Conservation (phyloP, 805 yeast genomes). For the Ogataea parapolymorpha region DNA sequence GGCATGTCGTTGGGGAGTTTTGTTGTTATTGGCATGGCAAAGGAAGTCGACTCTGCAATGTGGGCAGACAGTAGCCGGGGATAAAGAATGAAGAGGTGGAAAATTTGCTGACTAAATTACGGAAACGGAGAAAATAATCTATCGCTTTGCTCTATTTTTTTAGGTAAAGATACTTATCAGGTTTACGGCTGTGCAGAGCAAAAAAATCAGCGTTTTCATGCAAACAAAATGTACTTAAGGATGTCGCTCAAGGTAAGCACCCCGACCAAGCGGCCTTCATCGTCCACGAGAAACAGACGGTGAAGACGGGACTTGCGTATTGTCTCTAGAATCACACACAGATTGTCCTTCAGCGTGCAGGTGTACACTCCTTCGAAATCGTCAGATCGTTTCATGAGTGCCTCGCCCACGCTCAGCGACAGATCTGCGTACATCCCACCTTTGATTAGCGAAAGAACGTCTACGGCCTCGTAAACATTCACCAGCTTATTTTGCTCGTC, state of each 20-base stretch:
- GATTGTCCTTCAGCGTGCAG: slow-evolving; percentile 81
- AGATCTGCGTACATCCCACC: slow-evolving; percentile 93
- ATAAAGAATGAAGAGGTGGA: background rate
- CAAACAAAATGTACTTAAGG: slow-evolving; percentile 72
- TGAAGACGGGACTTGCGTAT: slow-evolving; percentile 88
- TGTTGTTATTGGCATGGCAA: slow-evolving; percentile 18
- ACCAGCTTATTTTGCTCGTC: slow-evolving; percentile 64
- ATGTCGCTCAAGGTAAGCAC: slow-evolving; percentile 92
- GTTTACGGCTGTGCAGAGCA: slow-evolving; percentile 6
- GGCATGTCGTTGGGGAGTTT: slow-evolving; percentile 20
- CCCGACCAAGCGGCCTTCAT: slow-evolving; percentile 70
- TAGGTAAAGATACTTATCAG: slow-evolving; percentile 5
- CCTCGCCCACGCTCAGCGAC: slow-evolving; percentile 91
- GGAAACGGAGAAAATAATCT: background rate
- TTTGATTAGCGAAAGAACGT: slow-evolving; percentile 85
- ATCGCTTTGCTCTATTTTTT: slow-evolving; percentile 3
- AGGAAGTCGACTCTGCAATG: background rate
- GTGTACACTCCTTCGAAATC: slow-evolving; percentile 98
- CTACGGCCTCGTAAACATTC: slow-evolving; percentile 95
- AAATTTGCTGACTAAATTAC: background rate
- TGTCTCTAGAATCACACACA: slow-evolving; percentile 88
- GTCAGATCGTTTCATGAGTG: slow-evolving; percentile 86
- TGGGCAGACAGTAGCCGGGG: background rate
- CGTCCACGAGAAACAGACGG: slow-evolving; percentile 88
- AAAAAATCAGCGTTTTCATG: slow-evolving; percentile 23